Evolutionary conservation across 805 yeast genomes (phyloP).

Genomic region (Saccharomyces jurei): DNA sequence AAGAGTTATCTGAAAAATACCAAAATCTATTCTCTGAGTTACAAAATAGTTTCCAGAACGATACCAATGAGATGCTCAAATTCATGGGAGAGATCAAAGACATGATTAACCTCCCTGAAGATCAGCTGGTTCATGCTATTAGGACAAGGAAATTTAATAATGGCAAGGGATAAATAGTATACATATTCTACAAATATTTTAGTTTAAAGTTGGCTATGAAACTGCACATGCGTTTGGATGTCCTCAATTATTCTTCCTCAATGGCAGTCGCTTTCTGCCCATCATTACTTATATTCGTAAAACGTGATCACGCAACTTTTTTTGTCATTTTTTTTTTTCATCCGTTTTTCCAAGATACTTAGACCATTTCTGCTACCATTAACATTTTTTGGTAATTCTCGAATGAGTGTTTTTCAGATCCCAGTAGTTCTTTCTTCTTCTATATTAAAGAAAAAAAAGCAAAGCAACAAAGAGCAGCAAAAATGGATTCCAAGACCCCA

Average conservation of each 20-base stretch:
- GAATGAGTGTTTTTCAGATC: not conserved
- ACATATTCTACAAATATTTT: not conserved
- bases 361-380: not conserved
- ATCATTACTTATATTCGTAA: not conserved
- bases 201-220: not conserved
- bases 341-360: not conserved
- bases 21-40: conserved; percentile 28
- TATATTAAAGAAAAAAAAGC: not conserved
- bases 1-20: conserved; percentile 31
- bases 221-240: not conserved
- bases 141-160: not conserved
- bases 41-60: conserved; percentile 30
- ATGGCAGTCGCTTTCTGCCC: too few species aligned
- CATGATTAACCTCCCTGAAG: conserved; percentile 31
- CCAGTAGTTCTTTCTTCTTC: not conserved
- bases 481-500: conserved; percentile 58
- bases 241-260: not conserved
- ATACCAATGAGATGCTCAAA: conserved; percentile 32
- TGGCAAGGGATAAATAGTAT: not conserved
- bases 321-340: not conserved
- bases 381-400: not conserved
- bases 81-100: conserved; percentile 32
- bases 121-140: conserved; percentile 26
- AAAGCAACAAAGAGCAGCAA: conserved; percentile 1
- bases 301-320: not conserved